Percentiles rank a stretch among this genome's conserved stretches.
Evolutionary conservation across 2,329 filamentous ascomycete species (phyloP).

Genomic region (Diaporthe capsici): DNA sequence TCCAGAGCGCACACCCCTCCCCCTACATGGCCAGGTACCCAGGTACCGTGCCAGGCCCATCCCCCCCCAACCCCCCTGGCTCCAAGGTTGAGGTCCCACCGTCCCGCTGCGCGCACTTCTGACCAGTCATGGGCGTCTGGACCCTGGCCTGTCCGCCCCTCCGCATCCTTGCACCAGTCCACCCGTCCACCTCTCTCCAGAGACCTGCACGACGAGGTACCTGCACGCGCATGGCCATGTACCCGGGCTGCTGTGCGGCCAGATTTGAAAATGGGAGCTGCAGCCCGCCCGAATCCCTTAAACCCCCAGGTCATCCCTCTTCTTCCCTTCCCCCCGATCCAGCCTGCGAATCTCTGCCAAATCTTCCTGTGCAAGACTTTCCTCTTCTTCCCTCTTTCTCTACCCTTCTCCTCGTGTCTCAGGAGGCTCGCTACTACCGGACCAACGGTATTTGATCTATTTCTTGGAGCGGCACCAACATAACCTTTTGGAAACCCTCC

Average conservation of each 20-base stretch:
- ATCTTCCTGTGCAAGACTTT: slow-evolving; percentile 58
- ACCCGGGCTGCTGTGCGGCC: slow-evolving; percentile 39
- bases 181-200: slow-evolving; percentile 34
- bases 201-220: slow-evolving; percentile 37
- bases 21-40: slow-evolving; percentile 8
- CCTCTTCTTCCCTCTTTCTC: slow-evolving; percentile 54
- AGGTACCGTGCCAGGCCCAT: slow-evolving; percentile 19
- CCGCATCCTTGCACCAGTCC: slow-evolving; percentile 38
- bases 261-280: slow-evolving; percentile 38
- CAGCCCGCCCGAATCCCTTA: slow-evolving; percentile 53
- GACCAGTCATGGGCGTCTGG: slow-evolving; percentile 40
- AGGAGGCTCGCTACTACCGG: slow-evolving; percentile 51
- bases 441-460: slow-evolving; percentile 45
- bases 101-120: slow-evolving; percentile 36
- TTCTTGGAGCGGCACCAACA: slow-evolving; percentile 45
- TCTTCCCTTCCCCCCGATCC: slow-evolving; percentile 48
- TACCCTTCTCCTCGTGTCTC: slow-evolving; percentile 50
- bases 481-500: slow-evolving; percentile 24
- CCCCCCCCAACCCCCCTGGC: slow-evolving; percentile 33
- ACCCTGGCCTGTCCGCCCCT: slow-evolving; percentile 42
- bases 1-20: slow-evolving; percentile 18
- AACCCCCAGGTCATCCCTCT: slow-evolving; percentile 55
- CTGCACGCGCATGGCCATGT: slow-evolving; percentile 38
- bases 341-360: slow-evolving; percentile 50
- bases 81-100: slow-evolving; percentile 40